Percentiles rank a stretch among this genome's conserved stretches.
These are phyloP conservation scores for Neurospora hispaniola DNA, from an alignment of 495 filamentous ascomycete species.

Conservation along the genomic window DNA sequence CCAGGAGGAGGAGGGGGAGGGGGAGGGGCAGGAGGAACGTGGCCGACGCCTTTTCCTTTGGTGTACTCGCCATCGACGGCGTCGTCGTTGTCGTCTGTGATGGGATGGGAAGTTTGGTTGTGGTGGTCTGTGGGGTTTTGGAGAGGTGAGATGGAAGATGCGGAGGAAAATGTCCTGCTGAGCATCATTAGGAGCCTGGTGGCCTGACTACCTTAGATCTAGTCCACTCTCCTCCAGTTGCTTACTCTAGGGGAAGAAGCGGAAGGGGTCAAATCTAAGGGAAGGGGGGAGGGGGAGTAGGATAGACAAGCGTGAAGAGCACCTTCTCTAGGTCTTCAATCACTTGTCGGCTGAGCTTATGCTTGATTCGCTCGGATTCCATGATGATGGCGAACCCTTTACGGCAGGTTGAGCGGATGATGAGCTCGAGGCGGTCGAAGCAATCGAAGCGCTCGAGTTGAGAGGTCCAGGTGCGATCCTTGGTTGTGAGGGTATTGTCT, in stretches of 20 bases:
- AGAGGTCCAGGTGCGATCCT: background rate
- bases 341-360: background rate
- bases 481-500: background rate
- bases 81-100: background rate
- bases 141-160: background rate
- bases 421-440: background rate
- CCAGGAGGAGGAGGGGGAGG: too few species aligned
- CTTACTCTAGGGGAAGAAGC: too few species aligned
- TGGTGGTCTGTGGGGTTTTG: background rate
- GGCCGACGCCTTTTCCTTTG: background rate
- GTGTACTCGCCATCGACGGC: background rate
- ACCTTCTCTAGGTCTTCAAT: conserved; percentile 10
- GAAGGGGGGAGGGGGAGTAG: conserved; percentile 5
- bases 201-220: too few species aligned
- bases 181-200: background rate
- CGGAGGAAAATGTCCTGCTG: background rate
- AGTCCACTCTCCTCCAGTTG: too few species aligned
- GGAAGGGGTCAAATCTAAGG: too few species aligned
- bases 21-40: too few species aligned
- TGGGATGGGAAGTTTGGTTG: background rate
- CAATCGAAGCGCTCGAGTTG: background rate
- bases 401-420: background rate
- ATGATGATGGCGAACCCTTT: background rate
- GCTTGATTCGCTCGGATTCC: background rate
- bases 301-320: conserved; percentile 17